phyloP scores from a whole-genome alignment of 306 rosid species.

The Prunus kanzakura region DNA sequence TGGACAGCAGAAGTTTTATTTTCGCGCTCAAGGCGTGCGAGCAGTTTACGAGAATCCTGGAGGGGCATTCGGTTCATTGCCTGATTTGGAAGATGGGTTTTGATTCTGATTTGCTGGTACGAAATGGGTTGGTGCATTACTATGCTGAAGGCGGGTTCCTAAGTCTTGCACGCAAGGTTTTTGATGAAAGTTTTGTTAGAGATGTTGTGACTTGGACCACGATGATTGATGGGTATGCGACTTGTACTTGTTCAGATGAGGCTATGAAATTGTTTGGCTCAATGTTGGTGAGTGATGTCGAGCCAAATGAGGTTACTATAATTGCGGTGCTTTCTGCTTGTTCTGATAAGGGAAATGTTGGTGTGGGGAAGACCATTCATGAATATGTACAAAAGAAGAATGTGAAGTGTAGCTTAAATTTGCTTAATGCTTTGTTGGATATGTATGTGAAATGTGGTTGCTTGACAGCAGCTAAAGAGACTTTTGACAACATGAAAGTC shows the following conservation, averaged over 20 bases:
- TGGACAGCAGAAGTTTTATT: constrained; percentile 58
- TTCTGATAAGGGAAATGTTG: constrained; percentile 39
- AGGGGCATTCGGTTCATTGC: constrained; percentile 50
- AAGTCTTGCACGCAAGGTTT: constrained; percentile 48
- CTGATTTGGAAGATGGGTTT: constrained; percentile 54
- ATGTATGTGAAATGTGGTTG: constrained; percentile 64
- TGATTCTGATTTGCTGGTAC: constrained; percentile 43
- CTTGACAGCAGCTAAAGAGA: constrained; percentile 42
- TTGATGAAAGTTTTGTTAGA: constrained; percentile 53
- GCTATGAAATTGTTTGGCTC: constrained; percentile 50
- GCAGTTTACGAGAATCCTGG: not conserved
- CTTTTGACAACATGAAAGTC: constrained; percentile 51
- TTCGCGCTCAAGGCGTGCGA: constrained; percentile 59
- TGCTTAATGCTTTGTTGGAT: constrained; percentile 61
- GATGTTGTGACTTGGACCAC: constrained; percentile 90
- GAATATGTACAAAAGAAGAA: constrained; percentile 32
- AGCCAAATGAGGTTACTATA: constrained; percentile 77
- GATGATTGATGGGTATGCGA: constrained; percentile 67
- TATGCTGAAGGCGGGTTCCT: constrained; percentile 38
- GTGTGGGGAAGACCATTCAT: constrained; percentile 43
- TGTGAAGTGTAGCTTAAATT: constrained; percentile 33
- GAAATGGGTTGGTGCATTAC: constrained; percentile 62
- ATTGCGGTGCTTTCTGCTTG: constrained; percentile 55
- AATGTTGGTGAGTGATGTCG: constrained; percentile 51
- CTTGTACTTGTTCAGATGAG: constrained; percentile 27